Evolutionary conservation across 768 basidiomycete species (phyloP), one percentile per base, ranked within the genome.

Genomic region (Punctularia strigosozonata): DNA sequence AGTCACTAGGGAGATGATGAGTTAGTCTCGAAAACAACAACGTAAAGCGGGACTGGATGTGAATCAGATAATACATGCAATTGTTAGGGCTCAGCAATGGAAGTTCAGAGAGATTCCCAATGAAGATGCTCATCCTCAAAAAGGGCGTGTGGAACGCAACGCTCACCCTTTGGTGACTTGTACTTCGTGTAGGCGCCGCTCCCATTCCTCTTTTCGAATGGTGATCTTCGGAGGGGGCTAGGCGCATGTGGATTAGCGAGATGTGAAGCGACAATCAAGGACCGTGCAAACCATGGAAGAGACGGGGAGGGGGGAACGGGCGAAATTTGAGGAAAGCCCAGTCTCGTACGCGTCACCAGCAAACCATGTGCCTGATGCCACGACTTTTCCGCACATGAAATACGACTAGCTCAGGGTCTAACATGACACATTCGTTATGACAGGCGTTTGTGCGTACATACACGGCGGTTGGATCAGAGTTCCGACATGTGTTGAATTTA

Each of bases 41-140:
- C 28, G 32, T 40, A 25, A 51, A 50, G 48, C 36, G 46, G 42
- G 40, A 60, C 51, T 57, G 52, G 57, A 52, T 42, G 18, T 34
- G 41, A 25, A 46, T 88, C 85, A 87, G 89, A 81, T 84, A 85
- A 83, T 82, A 80, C 77, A 86, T 86, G 77, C 78, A 79, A 75
- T 66, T 72, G 62, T 52, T 50, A 48, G 43, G 19, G 45, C 69
- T 83, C 79, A 67, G 80, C 82, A 77, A 65, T 47, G 52, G 56
- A 59, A 52, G 45, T 60, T 88, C 90, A 81, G 94, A 91, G 94
- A 98, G 94, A 98, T 98, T 99, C 94, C 94, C 92, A 97, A 69
- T 80, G 58, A 55, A 65, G 59, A 71, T 62, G 65, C 59, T 84
- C 80, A 83, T 83, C 80, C 57, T 63, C 57, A 51, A 56, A 43